phyloP scores from a whole-genome alignment of 2,329 filamentous ascomycete genomes.

The Pestalotiopsis fici region DNA sequence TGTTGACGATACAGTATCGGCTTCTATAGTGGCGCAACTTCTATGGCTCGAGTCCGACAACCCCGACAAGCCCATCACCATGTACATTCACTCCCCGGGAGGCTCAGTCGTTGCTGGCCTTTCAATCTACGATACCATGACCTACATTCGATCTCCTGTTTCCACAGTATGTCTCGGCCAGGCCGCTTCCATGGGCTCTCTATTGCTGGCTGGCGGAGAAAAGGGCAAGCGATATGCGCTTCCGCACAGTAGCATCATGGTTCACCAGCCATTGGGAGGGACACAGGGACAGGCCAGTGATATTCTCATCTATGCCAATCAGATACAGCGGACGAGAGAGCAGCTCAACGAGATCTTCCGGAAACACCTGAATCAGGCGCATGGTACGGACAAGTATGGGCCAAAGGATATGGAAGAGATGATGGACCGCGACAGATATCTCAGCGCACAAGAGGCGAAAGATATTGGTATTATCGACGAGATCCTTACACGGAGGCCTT shows the following conservation, averaged over 20 bases:
- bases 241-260: constrained; percentile 94
- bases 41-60: constrained; percentile 98
- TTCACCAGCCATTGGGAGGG: constrained; percentile 88
- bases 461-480: constrained; percentile 92
- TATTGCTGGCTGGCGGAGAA: constrained; percentile 84
- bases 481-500: constrained; percentile 69
- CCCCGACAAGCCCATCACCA: constrained; percentile 89
- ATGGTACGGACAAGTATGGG: constrained; percentile 74
- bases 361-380: constrained; percentile 77
- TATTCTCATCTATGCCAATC: constrained; percentile 95
- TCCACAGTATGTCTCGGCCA: constrained; percentile 94
- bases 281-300: constrained; percentile 70
- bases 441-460: constrained; percentile 84
- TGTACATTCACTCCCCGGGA: constrained; percentile 97
- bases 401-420: constrained; percentile 86
- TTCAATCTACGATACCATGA: constrained; percentile 99
- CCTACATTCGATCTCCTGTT: constrained; percentile 90
- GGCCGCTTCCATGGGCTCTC: constrained; percentile 91
- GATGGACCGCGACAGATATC: constrained; percentile 96
- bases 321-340: constrained; percentile 84
- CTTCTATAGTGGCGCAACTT: constrained; percentile 93
- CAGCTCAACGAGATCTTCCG: constrained; percentile 91
- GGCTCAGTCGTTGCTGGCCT: constrained; percentile 85
- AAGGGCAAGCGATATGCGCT: constrained; percentile 84
- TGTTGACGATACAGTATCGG: constrained; percentile 87